phyloP scores from a whole-genome alignment of 306 rosid genomes.

The Inga laurina region DNA sequence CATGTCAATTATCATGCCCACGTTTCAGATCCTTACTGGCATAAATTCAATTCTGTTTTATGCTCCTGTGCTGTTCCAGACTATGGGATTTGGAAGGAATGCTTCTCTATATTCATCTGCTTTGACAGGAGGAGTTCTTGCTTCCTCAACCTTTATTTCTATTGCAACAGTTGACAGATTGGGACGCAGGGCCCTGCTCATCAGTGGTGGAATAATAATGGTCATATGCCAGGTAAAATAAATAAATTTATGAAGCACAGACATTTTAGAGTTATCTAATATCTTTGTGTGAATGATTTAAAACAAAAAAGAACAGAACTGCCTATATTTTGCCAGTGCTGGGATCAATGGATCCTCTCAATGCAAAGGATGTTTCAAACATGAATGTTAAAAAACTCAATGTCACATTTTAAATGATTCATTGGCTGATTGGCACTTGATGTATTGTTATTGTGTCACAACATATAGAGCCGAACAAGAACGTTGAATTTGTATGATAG shows the following conservation, averaged over 20 bases:
- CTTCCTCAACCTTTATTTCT: slow-evolving; percentile 71
- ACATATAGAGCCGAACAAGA: too few species aligned
- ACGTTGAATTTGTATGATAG: too few species aligned
- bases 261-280: neutral
- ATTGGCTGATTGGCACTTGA: slow-evolving; percentile 7
- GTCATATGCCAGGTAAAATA: slow-evolving; percentile 58
- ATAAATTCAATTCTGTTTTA: slow-evolving; percentile 55
- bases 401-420: neutral
- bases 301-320: neutral
- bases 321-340: neutral
- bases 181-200: slow-evolving; percentile 73
- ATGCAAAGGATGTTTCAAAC: neutral
- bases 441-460: neutral
- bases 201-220: slow-evolving; percentile 90
- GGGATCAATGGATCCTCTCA: neutral
- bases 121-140: slow-evolving; percentile 87
- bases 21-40: slow-evolving; percentile 86
- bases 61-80: slow-evolving; percentile 74
- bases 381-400: neutral
- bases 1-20: slow-evolving; percentile 89
- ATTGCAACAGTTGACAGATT: slow-evolving; percentile 78
- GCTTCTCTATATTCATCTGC: slow-evolving; percentile 90
- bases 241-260: neutral
- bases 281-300: neutral
- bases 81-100: slow-evolving; percentile 78